Evolutionary conservation across 2,329 filamentous ascomycete species (phyloP).

Genomic region (Trichoderma sp.): DNA sequence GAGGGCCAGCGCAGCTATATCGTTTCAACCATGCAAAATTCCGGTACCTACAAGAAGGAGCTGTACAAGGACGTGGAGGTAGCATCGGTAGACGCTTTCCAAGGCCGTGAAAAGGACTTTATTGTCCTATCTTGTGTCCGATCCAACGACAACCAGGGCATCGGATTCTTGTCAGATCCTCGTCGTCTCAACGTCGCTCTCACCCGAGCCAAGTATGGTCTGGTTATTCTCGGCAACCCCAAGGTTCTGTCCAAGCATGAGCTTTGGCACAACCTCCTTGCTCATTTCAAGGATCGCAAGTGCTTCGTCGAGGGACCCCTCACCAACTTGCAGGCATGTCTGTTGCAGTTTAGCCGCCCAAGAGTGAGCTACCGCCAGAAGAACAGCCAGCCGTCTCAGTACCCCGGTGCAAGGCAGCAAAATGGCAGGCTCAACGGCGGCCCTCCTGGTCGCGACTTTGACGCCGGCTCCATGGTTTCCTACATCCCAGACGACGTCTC

Average conservation of each 20-base stretch:
- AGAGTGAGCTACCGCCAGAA: slow-evolving; percentile 92
- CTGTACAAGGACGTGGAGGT: slow-evolving; percentile 98
- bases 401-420: slow-evolving; percentile 41
- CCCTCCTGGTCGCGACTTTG: slow-evolving; percentile 54
- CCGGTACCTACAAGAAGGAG: slow-evolving; percentile 96
- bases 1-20: slow-evolving; percentile 98
- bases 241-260: slow-evolving; percentile 98
- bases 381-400: slow-evolving; percentile 70
- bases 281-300: slow-evolving; percentile 96
- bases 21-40: slow-evolving; percentile 98
- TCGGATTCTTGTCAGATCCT: slow-evolving; percentile 96
- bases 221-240: slow-evolving; percentile 95
- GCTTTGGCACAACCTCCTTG: slow-evolving; percentile 90
- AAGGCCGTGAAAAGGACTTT: slow-evolving; percentile 98
- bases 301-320: slow-evolving; percentile 94
- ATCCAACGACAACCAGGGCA: slow-evolving; percentile 98
- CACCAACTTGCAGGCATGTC: slow-evolving; percentile 90
- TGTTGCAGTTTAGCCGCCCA: slow-evolving; percentile 91
- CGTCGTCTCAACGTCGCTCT: slow-evolving; percentile 95
- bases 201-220: slow-evolving; percentile 92
- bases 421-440: slow-evolving; percentile 44
- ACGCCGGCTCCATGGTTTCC: slow-evolving; percentile 85
- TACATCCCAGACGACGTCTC: slow-evolving; percentile 98
- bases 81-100: slow-evolving; percentile 96
- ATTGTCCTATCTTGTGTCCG: slow-evolving; percentile 97